Conservation (phyloP, 2,329 filamentous ascomycete genomes). For the Elsinoe perseae region DNA sequence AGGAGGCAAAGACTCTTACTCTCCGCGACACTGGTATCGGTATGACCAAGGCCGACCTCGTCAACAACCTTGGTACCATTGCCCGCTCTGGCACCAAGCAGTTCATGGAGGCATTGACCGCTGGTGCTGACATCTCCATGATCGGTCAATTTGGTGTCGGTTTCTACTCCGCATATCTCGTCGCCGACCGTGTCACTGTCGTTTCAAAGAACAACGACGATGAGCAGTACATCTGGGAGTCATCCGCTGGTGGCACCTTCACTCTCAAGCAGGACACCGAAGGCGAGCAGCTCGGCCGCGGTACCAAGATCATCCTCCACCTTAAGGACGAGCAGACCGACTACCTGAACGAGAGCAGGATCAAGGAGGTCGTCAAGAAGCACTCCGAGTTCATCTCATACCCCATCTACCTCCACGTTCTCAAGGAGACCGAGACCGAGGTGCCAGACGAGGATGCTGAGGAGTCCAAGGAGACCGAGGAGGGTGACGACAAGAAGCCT, state of each 20-base stretch:
- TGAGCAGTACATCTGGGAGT: conserved; percentile 99
- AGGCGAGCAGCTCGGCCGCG: conserved; percentile 82
- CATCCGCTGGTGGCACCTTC: conserved; percentile 93
- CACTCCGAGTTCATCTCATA: conserved; percentile 99
- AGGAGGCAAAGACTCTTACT: conserved; percentile 94
- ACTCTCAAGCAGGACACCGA: conserved; percentile 84
- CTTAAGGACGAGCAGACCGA: conserved; percentile 98
- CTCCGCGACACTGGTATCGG: conserved; percentile 98
- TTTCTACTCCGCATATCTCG: conserved; percentile 99
- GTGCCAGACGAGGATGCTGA: conserved; percentile 93
- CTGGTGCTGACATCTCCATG: conserved; percentile 99
- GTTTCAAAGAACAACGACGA: conserved; percentile 99
- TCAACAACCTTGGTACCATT: conserved; percentile 99
- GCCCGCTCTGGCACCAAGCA: conserved; percentile 99
- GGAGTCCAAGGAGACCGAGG: conserved; percentile 55
- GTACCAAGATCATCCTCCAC: conserved; percentile 96
- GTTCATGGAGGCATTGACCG: conserved; percentile 99
- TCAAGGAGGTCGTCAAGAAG: conserved; percentile 99
- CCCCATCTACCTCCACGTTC: conserved; percentile 99
- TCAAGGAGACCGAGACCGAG: conserved; percentile 99
- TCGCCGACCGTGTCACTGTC: conserved; percentile 92
- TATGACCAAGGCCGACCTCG: conserved; percentile 99
- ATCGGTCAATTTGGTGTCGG: conserved; percentile 99
- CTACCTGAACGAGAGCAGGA: conserved; percentile 96
- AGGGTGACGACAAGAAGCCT: conserved; percentile 85